phyloP scores from a whole-genome alignment of 257 asterid species.

The Solanum appendiculatum region DNA sequence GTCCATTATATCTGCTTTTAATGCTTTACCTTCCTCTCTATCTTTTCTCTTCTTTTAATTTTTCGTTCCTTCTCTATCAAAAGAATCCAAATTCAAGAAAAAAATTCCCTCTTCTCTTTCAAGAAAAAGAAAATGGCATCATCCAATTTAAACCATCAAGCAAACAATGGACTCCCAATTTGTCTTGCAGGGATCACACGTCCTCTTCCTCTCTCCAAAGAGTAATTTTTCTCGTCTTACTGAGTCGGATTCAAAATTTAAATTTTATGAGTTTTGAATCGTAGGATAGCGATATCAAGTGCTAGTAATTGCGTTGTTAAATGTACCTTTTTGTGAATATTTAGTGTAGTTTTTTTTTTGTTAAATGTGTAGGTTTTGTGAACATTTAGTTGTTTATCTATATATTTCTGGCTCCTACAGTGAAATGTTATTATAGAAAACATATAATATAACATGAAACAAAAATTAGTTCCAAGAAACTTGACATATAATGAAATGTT shows the following conservation, averaged over 20 bases:
- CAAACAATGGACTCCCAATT: slow-evolving; percentile 25
- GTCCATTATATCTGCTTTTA: background rate
- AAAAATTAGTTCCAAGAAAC: background rate
- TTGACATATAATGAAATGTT: background rate
- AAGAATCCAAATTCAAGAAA: background rate
- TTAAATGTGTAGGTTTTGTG: background rate
- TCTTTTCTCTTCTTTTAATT: background rate
- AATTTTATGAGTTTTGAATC: background rate
- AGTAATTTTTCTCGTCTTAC: slow-evolving; percentile 13
- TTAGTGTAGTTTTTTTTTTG: background rate
- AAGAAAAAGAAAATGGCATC: slow-evolving; percentile 10
- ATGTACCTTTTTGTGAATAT: background rate
- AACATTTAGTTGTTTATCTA: background rate
- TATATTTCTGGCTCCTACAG: rapidly evolving
- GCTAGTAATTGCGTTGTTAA: background rate
- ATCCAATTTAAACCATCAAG: background rate
- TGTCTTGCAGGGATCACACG: slow-evolving; percentile 24
- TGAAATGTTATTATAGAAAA: too few species aligned
- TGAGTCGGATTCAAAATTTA: background rate
- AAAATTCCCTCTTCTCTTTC: background rate
- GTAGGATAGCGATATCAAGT: background rate
- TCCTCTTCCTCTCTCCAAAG: slow-evolving; percentile 18
- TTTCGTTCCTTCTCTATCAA: background rate
- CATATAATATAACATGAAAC: too few species aligned
- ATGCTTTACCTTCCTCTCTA: background rate